Base-by-base conservation (phyloP, 768 basidiomycete genomes). In the Lactifluus echinatus region DNA sequence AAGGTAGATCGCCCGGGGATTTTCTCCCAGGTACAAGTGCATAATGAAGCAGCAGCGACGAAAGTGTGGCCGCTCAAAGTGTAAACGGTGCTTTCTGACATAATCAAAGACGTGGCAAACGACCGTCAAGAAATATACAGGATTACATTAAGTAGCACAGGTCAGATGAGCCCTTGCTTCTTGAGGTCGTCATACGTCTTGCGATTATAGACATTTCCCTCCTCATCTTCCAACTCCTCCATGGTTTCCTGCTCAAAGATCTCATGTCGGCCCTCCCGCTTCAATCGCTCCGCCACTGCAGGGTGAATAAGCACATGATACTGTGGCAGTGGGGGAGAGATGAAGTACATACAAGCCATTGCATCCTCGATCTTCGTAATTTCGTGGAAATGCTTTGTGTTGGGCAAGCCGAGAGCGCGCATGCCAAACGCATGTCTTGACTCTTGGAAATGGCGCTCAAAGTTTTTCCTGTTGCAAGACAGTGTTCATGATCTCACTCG, bases 351-450 rank as follows among this genome's bases (percentile, higher is more conserved):
- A 97, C 95, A 75, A 31, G 93, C 82, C 55, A 99, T 81, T 0
- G 94, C 96, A 74, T 99, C 96, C 66, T 93, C 89, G 62, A 99
- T 99, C 50, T 87, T 83, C 24, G 93, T 98, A 59, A 99, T 97
- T 72, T 96, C 96, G 68, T 96, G 93, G 77, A 98, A 99, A 72
- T 99, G 96, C 71, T 95, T 97, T 2, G 95, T 98, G 63, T 97
- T 97, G 1, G 96, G 96, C 56, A 99, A 77, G 34, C 96, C 96
- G 28, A 99, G 79, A 11, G 95, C 93, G 47, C 93, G 86, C 93
- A 99, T 96, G 23, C 94, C 96, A 64, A 97, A 98, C 1, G 96
- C 90, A 72, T 99, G 96, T 54, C 94, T 79, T 26, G 92, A 89
- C 77, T 98, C 96, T 75, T 94, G 93, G 76, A 96, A 95, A 74